A percentile compares a stretch with the other conserved stretches of the same genome.
phyloP scores from a whole-genome alignment of 371 early-diverging fungal species.

The Blakeslea trispora region DNA sequence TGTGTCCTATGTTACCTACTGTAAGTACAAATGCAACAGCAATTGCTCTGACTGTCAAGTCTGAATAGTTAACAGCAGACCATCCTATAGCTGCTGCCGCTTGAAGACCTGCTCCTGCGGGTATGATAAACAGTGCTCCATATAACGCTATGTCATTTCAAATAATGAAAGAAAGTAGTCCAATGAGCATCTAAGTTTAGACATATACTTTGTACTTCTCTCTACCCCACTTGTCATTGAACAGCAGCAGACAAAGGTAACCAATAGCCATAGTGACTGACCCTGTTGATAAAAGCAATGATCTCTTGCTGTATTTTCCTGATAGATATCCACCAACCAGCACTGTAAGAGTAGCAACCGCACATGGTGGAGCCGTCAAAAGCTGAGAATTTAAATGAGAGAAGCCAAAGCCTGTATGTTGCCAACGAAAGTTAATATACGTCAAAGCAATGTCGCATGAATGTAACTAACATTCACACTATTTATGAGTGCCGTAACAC shows the following conservation, averaged over 20 bases:
- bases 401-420: slow-evolving; percentile 40
- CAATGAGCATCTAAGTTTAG: neutral
- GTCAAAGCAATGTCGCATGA: no score
- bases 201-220: neutral
- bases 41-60: slow-evolving; percentile 31
- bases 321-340: slow-evolving; percentile 30
- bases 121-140: slow-evolving; percentile 19
- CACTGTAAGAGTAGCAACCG: slow-evolving; percentile 23
- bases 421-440: slow-evolving; percentile 69
- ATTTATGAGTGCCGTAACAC: no score
- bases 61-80: slow-evolving; percentile 30
- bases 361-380: slow-evolving; percentile 35
- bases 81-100: slow-evolving; percentile 33
- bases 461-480: no score
- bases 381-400: slow-evolving; percentile 23
- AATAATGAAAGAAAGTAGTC: neutral
- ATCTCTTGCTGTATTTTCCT: slow-evolving; percentile 24
- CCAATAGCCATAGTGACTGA: slow-evolving; percentile 28
- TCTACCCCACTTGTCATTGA: slow-evolving; percentile 31
- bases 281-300: slow-evolving; percentile 24
- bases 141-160: slow-evolving; percentile 17
- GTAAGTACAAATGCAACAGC: slow-evolving; percentile 29
- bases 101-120: slow-evolving; percentile 28
- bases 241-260: slow-evolving; percentile 18
- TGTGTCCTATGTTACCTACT: slow-evolving; percentile 30